phyloP scores from a whole-genome alignment of 371 early-diverging fungal genomes.

The Mortierella sp. region DNA sequence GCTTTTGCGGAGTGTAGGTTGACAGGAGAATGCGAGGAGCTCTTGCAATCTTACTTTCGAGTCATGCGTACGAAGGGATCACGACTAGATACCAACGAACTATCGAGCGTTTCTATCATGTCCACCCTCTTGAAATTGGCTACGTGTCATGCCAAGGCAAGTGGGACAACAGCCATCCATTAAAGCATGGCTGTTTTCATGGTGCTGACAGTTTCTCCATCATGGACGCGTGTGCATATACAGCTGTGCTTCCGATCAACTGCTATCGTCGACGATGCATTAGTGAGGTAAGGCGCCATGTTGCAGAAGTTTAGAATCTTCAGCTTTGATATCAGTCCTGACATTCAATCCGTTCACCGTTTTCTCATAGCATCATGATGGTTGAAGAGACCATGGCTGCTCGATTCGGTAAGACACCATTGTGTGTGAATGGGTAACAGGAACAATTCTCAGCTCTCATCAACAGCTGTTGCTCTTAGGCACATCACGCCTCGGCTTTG shows the following conservation, averaged over 20 bases:
- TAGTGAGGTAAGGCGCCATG: slow-evolving; percentile 41
- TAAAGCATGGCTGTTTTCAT: neutral
- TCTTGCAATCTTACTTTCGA: slow-evolving; percentile 31
- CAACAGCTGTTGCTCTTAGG: slow-evolving; percentile 6
- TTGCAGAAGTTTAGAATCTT: no score
- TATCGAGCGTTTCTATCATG: slow-evolving; percentile 29
- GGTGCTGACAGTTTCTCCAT: no score
- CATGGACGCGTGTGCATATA: neutral
- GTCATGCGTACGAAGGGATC: slow-evolving; percentile 30
- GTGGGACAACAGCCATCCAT: no score
- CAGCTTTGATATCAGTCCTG: no score
- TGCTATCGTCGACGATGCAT: slow-evolving; percentile 27
- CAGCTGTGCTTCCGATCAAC: slow-evolving; percentile 35
- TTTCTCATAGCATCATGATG: slow-evolving; percentile 37
- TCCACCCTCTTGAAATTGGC: slow-evolving; percentile 32
- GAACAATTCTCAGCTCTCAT: neutral
- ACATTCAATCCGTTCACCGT: no score
- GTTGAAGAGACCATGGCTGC: slow-evolving; percentile 45
- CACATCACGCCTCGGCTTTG: slow-evolving; percentile 36
- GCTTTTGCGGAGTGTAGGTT: neutral
- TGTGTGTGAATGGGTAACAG: neutral
- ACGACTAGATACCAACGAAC: slow-evolving; percentile 13
- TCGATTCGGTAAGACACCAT: slow-evolving; percentile 27
- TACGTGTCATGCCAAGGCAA: slow-evolving; percentile 42
- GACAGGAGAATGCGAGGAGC: slow-evolving; percentile 21